Evolutionary conservation across 176 grass and related monocot genomes (phyloP), one percentile per base, ranked within the genome.

Genomic region (Juncus inflexus): DNA sequence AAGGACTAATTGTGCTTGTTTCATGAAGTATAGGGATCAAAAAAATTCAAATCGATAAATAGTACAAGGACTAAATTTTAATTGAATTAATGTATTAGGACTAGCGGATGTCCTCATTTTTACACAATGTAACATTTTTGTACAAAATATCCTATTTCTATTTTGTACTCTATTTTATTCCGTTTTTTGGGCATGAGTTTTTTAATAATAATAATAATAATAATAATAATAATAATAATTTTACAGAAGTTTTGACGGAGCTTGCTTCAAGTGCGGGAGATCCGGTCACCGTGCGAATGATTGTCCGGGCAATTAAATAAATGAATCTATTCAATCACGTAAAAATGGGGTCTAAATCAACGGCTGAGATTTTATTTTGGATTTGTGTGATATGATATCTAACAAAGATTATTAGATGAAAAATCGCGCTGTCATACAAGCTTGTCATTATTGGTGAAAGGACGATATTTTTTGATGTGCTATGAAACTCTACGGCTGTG

Each of bases 231-330:
- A 28, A 28, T 28, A 28, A 28, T 28, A 28, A 28, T 28, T 52
- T 9, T 69, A 49, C 87, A 96, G 92, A 72, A 67, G 77, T 78
- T 99, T 99, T 78, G 74, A 72, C 37, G 95, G 95, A 42, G 73
- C 85, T 28, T 99, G 95, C 80, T 99, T 86, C 69, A 99, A 77
- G 50, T 99, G 95, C 2, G 95, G 95, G 1, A 60, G 72, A 52
- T 63, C 80, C 5, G 95, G 95, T 12, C 95, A 99, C 80, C 81
- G 89, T 50, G 95, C 95, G 82, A 84, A 85, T 50, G 89, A 99
- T 52, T 99, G 95, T 74, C 85, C 95, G 28, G 86, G 81, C 85
- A 97, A 89, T 81, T 99, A 99, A 75, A 12, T 59, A 47, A 47
- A 47, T 47, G 19, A 28, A 28, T 47, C 2, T 19, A 13, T 47